These are phyloP conservation scores for Cyclotella atomus DNA, from an alignment of 108 stramenopile genomes.

Conservation along the genomic window DNA sequence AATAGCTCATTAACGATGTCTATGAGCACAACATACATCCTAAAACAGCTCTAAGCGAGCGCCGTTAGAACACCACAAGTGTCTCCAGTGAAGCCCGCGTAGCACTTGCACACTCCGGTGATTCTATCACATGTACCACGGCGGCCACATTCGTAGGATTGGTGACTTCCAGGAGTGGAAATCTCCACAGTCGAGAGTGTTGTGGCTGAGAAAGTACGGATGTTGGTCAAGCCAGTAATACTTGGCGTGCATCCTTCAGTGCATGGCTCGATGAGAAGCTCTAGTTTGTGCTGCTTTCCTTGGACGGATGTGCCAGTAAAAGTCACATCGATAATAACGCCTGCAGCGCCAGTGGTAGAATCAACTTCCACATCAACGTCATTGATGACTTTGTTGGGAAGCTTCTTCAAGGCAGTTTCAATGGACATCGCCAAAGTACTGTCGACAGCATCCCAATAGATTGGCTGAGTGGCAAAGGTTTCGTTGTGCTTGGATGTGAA, in stretches of 20 bases:
- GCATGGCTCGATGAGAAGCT: conserved; percentile 47
- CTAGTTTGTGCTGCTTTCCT: conserved; percentile 65
- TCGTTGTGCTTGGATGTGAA: conserved; percentile 68
- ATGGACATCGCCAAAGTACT: conserved; percentile 29
- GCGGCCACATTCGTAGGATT: conserved; percentile 70
- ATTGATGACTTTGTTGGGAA: conserved; percentile 69
- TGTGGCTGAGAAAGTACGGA: conserved; percentile 36
- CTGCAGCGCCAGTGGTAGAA: conserved; percentile 11
- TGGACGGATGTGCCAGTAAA: conserved; percentile 54
- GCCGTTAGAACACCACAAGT: conserved; percentile 35
- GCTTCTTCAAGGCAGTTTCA: conserved; percentile 42
- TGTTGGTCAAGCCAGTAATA: conserved; percentile 47
- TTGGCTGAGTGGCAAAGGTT: conserved; percentile 63
- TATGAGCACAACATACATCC: no score
- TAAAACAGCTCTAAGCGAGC: conserved; percentile 35
- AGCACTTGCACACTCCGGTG: conserved; percentile 78
- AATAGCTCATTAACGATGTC: no score
- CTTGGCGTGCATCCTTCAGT: conserved; percentile 62
- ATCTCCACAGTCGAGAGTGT: conserved; percentile 51
- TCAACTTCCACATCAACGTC: conserved; percentile 54
- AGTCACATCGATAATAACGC: conserved; percentile 46
- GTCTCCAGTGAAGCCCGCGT: conserved; percentile 57
- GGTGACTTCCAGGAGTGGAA: conserved; percentile 45
- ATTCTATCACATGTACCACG: conserved; percentile 76
- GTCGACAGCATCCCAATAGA: conserved; percentile 29